phyloP scores from a whole-genome alignment of 2,329 filamentous ascomycete species.

The Chaetoscypha palmicola region DNA sequence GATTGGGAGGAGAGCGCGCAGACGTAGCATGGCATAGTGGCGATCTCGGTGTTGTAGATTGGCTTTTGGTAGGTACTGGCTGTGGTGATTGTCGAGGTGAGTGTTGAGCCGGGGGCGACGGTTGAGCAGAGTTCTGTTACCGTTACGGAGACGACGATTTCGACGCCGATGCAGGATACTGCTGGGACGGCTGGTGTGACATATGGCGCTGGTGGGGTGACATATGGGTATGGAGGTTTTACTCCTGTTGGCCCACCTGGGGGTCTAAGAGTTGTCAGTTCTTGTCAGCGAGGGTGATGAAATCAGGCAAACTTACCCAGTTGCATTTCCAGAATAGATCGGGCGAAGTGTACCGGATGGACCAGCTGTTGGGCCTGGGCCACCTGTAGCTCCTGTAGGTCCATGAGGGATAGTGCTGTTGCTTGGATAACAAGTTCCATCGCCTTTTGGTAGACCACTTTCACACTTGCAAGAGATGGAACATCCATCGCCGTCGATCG shows the following conservation, averaged over 20 bases:
- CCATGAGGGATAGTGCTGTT: constrained; percentile 6
- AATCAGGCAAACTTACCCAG: no score
- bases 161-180: constrained; percentile 27
- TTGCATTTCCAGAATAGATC: constrained; percentile 8
- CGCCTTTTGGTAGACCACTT: constrained; percentile 27
- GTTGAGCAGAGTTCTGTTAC: constrained; percentile 28
- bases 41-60: constrained; percentile 11
- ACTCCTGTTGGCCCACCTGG: constrained; percentile 4
- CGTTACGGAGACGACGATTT: constrained; percentile 29
- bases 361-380: no score
- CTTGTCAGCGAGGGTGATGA: no score
- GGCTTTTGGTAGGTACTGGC: constrained; percentile 8
- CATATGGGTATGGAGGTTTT: constrained; percentile 8
- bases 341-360: background rate
- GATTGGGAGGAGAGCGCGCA: constrained; percentile 7
- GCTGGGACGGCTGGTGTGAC: constrained; percentile 15
- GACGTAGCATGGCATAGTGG: constrained; percentile 8
- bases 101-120: background rate
- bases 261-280: no score
- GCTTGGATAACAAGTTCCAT: constrained; percentile 19
- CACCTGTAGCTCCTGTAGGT: no score
- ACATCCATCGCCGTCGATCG: constrained; percentile 31
- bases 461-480: constrained; percentile 35
- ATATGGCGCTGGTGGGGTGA: constrained; percentile 13
- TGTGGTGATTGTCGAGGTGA: constrained; percentile 10